Conservation (phyloP, 345 rosid species). For the Adansonia digitata region DNA sequence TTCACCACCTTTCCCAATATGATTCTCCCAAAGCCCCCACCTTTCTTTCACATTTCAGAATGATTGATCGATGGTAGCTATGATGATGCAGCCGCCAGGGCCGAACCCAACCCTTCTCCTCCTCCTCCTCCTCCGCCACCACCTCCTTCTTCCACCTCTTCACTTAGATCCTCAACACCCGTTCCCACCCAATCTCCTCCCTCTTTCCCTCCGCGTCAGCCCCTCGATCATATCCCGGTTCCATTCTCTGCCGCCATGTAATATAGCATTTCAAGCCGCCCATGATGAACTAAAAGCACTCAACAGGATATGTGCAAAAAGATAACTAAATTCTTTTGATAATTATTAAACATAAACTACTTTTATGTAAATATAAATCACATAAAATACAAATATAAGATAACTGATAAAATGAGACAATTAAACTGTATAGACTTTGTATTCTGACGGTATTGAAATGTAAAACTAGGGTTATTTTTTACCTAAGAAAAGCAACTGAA, state of each 20-base stretch:
- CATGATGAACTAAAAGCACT: background rate
- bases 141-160: conserved; percentile 17
- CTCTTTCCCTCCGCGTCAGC: conserved; percentile 21
- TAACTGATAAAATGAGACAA: background rate
- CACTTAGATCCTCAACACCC: conserved; percentile 32
- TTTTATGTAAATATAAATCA: too few species aligned
- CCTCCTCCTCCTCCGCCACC: background rate
- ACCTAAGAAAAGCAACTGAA: background rate
- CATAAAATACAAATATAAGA: background rate
- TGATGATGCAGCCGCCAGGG: conserved; percentile 35
- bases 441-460: background rate
- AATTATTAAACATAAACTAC: too few species aligned
- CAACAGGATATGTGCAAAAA: background rate
- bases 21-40: too few species aligned
- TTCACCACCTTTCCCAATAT: background rate
- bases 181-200: conserved; percentile 18
- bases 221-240: conserved; percentile 28
- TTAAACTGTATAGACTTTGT: too few species aligned
- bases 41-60: conserved; percentile 24
- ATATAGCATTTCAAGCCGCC: background rate
- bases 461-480: background rate
- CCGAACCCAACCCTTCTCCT: too few species aligned
- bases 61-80: conserved; percentile 44
- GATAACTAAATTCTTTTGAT: too few species aligned
- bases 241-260: conserved; percentile 11